phyloP scores from a whole-genome alignment of 768 basidiomycete genomes.

The Mrakia frigida region DNA sequence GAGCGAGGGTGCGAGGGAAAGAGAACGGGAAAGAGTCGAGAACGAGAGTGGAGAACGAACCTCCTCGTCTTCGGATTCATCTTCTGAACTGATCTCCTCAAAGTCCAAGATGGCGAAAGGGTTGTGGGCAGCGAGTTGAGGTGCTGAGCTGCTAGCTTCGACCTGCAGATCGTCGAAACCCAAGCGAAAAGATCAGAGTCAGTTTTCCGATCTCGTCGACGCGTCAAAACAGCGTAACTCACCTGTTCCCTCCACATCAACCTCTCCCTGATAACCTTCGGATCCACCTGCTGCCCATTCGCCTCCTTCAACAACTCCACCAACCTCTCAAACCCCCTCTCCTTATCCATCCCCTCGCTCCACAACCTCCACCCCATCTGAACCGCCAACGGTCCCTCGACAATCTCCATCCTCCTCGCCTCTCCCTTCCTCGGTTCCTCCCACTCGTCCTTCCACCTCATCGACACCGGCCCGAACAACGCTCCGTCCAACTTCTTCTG shows the following conservation, averaged over 20 bases:
- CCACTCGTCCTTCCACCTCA: not conserved
- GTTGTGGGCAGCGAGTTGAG: not conserved
- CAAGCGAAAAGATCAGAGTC: not conserved
- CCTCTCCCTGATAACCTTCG: slow-evolving; percentile 1
- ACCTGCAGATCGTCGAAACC: not conserved
- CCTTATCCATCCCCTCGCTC: not conserved
- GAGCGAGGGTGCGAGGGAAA: too few species aligned
- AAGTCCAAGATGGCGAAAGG: not conserved
- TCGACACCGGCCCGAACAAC: slow-evolving; percentile 5
- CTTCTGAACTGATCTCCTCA: not conserved
- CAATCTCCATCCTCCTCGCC: not conserved
- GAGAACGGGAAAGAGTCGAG: too few species aligned
- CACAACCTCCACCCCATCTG: not conserved
- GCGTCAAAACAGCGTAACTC: slow-evolving; percentile 7
- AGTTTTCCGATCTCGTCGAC: not conserved
- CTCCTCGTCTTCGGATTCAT: too few species aligned
- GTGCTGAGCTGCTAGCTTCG: not conserved
- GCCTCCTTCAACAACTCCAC: not conserved
- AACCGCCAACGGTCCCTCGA: slow-evolving; percentile 1
- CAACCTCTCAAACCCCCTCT: slow-evolving; percentile 4
- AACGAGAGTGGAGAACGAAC: too few species aligned
- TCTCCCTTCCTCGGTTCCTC: not conserved
- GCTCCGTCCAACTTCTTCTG: slow-evolving; percentile 8
- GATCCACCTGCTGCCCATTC: not conserved
- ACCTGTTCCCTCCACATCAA: not conserved